phyloP scores from a whole-genome alignment of 768 basidiomycete genomes.

The Roridomyces roridus region DNA sequence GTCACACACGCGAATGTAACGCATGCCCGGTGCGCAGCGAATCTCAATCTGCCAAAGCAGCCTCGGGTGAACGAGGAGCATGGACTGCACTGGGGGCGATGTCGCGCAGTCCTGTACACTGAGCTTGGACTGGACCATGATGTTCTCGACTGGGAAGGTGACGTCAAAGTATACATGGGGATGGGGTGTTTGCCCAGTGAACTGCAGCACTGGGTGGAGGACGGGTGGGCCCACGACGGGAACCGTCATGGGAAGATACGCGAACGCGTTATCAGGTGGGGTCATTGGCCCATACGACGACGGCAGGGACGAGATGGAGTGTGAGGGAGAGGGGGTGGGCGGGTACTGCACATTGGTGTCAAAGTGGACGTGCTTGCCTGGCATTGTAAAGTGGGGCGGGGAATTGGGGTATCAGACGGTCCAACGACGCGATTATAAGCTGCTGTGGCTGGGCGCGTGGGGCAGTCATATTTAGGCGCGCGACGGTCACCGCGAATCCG shows the following conservation, averaged over 20 bases:
- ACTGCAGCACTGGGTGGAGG: constrained; percentile 10
- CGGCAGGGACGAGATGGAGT: constrained; percentile 23
- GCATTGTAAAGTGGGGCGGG: constrained; percentile 7
- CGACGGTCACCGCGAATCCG: background rate
- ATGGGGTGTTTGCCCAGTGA: background rate
- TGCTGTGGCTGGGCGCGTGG: background rate
- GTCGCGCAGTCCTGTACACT: constrained; percentile 2
- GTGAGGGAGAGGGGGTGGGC: constrained; percentile 27
- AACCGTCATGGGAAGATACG: constrained; percentile 8
- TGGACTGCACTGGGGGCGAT: background rate
- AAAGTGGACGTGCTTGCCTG: constrained; percentile 22
- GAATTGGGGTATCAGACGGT: background rate
- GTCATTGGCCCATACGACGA: constrained; percentile 26
- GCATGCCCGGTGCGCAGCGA: constrained; percentile 1
- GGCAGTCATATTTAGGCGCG: background rate
- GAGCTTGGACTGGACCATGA: background rate
- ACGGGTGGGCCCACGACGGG: background rate
- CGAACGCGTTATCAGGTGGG: constrained; percentile 13
- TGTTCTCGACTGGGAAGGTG: constrained; percentile 18
- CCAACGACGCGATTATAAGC: background rate
- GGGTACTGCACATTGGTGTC: constrained; percentile 6
- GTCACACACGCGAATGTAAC: constrained; percentile 9
- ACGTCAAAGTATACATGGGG: constrained; percentile 27
- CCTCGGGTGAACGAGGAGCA: constrained; percentile 5
- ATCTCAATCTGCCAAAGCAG: constrained; percentile 16